Conservation (phyloP, 2,329 filamentous ascomycete species). For the Nakataea oryzae region DNA sequence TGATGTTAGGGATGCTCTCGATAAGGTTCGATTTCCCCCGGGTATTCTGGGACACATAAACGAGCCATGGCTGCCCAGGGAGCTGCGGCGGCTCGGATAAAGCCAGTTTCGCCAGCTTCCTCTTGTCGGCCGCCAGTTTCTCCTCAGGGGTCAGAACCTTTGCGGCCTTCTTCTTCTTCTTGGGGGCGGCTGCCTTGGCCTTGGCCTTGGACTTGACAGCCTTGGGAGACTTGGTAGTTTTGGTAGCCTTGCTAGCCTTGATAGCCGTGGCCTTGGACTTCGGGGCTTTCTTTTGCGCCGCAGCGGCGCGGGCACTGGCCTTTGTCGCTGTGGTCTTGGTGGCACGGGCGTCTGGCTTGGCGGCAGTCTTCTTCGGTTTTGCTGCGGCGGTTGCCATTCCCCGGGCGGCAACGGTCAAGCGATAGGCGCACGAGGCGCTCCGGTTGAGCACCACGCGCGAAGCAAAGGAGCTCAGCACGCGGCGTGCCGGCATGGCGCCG, state of each 20-base stretch:
- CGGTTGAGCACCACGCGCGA: constrained; percentile 4
- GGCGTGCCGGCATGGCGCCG: constrained; percentile 7
- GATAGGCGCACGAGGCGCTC: constrained; percentile 3
- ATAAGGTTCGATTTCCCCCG: constrained; percentile 3
- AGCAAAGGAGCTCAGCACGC: constrained; percentile 7
- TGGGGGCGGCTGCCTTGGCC: constrained; percentile 10
- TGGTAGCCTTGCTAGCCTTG: constrained; percentile 15
- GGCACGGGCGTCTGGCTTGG: constrained; percentile 9
- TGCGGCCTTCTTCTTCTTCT: constrained; percentile 12
- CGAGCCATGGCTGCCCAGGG: background rate
- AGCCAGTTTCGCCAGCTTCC: constrained; percentile 27
- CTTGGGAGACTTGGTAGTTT: constrained; percentile 7
- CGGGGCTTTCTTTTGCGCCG: constrained; percentile 14
- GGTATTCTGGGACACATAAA: background rate
- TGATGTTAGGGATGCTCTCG: background rate
- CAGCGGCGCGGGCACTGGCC: constrained; percentile 3
- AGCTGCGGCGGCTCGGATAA: constrained; percentile 25
- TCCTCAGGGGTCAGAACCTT: constrained; percentile 27
- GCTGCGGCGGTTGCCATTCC: constrained; percentile 4
- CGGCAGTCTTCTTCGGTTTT: background rate
- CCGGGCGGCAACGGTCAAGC: constrained; percentile 5
- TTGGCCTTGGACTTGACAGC: constrained; percentile 9
- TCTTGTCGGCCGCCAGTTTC: constrained; percentile 20
- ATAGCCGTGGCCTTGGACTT: constrained; percentile 14
- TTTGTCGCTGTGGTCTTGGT: constrained; percentile 13